Percentiles rank a stretch among this genome's conserved stretches.
Conservation (phyloP, 2,329 filamentous ascomycete genomes). For the Thielaviopsis punctulata region DNA sequence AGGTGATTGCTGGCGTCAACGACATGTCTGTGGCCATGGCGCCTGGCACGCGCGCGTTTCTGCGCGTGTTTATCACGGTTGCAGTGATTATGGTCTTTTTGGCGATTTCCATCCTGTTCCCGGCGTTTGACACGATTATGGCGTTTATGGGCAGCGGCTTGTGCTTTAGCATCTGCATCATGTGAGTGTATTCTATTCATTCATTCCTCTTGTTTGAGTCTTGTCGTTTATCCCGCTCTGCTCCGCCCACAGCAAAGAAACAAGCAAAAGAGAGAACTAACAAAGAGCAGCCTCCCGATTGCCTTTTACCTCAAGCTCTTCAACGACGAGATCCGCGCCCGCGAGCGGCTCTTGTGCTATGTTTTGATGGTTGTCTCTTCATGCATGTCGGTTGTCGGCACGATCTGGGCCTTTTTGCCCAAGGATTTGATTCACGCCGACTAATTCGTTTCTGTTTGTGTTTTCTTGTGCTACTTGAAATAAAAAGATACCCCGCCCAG, state of each 20-base stretch:
- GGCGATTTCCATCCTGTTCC: slow-evolving; percentile 49
- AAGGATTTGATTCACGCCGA: slow-evolving; percentile 50
- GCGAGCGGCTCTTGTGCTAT: slow-evolving; percentile 52
- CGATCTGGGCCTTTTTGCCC: slow-evolving; percentile 75
- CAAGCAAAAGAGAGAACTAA: neutral
- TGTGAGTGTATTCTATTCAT: slow-evolving; percentile 26
- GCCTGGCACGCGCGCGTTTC: slow-evolving; percentile 19
- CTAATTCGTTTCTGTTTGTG: slow-evolving; percentile 13
- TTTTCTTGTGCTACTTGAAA: neutral
- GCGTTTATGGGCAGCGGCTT: slow-evolving; percentile 76
- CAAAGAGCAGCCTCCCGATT: slow-evolving; percentile 42
- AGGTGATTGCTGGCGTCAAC: slow-evolving; percentile 59
- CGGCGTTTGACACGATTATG: slow-evolving; percentile 80
- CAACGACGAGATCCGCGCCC: slow-evolving; percentile 45
- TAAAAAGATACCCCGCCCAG: neutral
- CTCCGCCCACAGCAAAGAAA: no score
- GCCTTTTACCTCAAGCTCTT: slow-evolving; percentile 87
- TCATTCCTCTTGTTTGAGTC: neutral
- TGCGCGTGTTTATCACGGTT: slow-evolving; percentile 39
- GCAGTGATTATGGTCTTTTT: slow-evolving; percentile 55
- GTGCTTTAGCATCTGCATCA: slow-evolving; percentile 88
- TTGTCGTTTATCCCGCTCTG: no score
- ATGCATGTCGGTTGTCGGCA: slow-evolving; percentile 57
- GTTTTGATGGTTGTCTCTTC: slow-evolving; percentile 51
- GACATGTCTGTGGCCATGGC: slow-evolving; percentile 27